phyloP scores from a whole-genome alignment of 495 filamentous ascomycete species.

The Apiosordaria backusii region DNA sequence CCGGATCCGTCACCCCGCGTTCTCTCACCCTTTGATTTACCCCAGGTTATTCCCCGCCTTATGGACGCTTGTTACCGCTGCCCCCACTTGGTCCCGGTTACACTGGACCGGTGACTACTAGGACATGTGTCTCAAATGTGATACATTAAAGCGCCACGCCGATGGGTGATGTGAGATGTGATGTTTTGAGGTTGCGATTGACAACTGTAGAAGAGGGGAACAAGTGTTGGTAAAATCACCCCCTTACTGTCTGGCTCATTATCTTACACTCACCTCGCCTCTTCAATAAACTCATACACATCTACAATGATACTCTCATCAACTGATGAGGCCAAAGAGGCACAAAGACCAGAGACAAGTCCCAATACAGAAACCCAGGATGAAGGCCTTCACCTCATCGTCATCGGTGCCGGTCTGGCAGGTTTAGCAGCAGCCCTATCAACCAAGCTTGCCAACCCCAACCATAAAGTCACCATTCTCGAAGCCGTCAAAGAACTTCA shows the following conservation, averaged over 20 bases:
- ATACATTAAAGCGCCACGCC: not conserved
- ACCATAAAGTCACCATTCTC: slow-evolving; percentile 52
- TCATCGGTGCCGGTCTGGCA: slow-evolving; percentile 57
- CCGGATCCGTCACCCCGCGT: not conserved
- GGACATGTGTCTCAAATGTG: not conserved
- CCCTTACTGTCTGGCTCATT: not conserved
- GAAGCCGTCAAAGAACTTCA: slow-evolving; percentile 44
- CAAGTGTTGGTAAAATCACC: not conserved
- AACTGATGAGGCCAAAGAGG: not conserved
- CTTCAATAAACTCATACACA: not conserved
- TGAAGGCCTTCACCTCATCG: slow-evolving; percentile 37
- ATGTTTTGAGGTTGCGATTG: not conserved
- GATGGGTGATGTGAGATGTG: not conserved
- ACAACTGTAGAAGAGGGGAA: not conserved
- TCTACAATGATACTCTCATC: not conserved
- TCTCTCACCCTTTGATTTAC: not conserved
- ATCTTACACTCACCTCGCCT: not conserved
- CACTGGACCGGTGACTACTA: not conserved
- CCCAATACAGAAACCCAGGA: not conserved
- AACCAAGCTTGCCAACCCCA: slow-evolving; percentile 44
- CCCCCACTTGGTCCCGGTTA: not conserved
- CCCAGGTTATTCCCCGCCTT: not conserved
- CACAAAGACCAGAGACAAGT: not conserved
- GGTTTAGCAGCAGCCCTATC: slow-evolving; percentile 57
- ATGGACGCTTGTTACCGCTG: not conserved